Evolutionary conservation across 495 filamentous ascomycete species (phyloP), one percentile per base, ranked within the genome.

Genomic region (Xylaria acuta): DNA sequence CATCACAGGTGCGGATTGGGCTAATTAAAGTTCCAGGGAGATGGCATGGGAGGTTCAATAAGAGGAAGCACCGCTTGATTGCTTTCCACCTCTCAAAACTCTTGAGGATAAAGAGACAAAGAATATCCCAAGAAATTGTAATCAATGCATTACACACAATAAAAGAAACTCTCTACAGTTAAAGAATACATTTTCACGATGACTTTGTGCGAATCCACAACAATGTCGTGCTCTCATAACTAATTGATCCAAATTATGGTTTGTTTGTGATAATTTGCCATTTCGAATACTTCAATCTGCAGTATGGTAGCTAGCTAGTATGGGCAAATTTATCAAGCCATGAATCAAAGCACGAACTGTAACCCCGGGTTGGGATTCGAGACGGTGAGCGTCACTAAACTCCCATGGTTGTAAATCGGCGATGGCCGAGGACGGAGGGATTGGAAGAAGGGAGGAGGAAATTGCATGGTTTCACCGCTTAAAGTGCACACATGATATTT

Each of bases 11-110:
- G 16, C 45, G 43, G 43, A 40, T 49, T 25, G 32, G 41, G 68
- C 64, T 11, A 41, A 14, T 5, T 12, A 16, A 41, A n/a, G 32
- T 66, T 58, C 65, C 69, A 59, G 71, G 63, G 40, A 67, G 62
- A 59, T 41, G 64, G 34, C 64, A 8, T 73, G 72, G 72, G 40
- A 67, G 47, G 77, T 72, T 79, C 74, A 72, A 74, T 64, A 62
- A 63, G 72, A 60, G 71, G 38, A 63, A 69, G 73, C 77, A 79
- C 75, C 77, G 75, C 45, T 79, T 68, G 77, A 79, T 76, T 79
- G 77, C 71, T 72, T 70, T 63, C 64, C 75, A 51, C 72, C 75
- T 75, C 72, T 71, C 49, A 56, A 59, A 65, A 32, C 54, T 71
- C 73, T 71, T 72, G 60, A 68, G 75, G 75, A 78, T 59, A 53